Conservation (phyloP, 768 basidiomycete species). For the Lactarius psammicola region DNA sequence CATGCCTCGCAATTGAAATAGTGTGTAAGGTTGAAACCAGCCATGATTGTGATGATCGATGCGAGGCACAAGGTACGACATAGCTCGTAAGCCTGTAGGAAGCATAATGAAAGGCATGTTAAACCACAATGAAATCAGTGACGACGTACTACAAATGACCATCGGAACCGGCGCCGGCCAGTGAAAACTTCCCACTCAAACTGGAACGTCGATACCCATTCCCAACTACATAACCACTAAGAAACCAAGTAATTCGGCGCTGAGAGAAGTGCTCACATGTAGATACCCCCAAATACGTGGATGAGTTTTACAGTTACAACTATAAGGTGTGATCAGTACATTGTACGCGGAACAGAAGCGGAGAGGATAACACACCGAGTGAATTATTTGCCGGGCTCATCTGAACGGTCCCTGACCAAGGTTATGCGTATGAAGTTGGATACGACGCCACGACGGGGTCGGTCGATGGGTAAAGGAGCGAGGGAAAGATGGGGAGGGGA, state of each 20-base stretch:
- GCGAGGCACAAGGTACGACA: constrained; percentile 3
- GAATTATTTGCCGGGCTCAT: neutral
- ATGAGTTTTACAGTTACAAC: constrained; percentile 18
- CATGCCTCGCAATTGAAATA: constrained; percentile 5
- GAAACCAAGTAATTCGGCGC: neutral
- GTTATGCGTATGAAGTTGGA: neutral
- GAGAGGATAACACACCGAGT: neutral
- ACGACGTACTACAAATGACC: constrained; percentile 15
- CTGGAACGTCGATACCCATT: constrained; percentile 2
- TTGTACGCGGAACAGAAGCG: neutral
- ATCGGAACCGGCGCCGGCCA: constrained; percentile 12
- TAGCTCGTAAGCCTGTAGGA: constrained; percentile 7
- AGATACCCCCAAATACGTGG: constrained; percentile 17
- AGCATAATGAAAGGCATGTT: neutral
- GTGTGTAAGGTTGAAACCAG: constrained; percentile 7
- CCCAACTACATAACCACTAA: constrained; percentile 8
- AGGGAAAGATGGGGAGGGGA: neutral
- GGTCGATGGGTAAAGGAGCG: neutral
- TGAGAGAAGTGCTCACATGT: constrained; percentile 4
- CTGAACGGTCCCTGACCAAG: neutral
- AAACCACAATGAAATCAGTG: neutral
- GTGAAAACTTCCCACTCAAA: constrained; percentile 19
- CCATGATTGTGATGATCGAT: neutral
- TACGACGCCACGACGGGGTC: neutral
- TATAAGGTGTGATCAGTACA: neutral